Conservation (phyloP, 1,139 yeast species). For the Yamadazyma songkhlaensis region DNA sequence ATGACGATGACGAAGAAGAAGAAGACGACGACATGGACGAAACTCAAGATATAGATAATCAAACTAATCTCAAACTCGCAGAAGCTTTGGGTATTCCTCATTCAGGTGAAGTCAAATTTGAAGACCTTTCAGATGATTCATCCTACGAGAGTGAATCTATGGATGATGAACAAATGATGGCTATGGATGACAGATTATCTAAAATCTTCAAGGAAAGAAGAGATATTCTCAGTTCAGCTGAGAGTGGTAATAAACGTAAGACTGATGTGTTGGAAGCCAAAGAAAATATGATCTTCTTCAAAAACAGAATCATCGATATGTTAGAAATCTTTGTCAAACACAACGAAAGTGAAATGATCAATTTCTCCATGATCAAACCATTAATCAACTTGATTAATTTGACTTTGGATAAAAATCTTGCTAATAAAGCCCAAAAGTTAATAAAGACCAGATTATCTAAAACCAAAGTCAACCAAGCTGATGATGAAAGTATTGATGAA, state of each 20-base stretch:
- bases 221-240: constrained; percentile 48
- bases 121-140: constrained; percentile 34
- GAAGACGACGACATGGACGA: constrained; percentile 30
- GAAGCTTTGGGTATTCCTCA: constrained; percentile 70
- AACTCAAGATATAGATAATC: constrained; percentile 51
- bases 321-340: constrained; percentile 58
- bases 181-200: constrained; percentile 81
- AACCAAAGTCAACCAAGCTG: constrained; percentile 24
- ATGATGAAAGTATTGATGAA: constrained; percentile 15
- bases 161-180: constrained; percentile 98
- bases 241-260: constrained; percentile 66
- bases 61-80: constrained; percentile 71
- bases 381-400: constrained; percentile 57
- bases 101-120: constrained; percentile 45
- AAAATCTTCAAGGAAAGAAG: constrained; percentile 81
- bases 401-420: constrained; percentile 68
- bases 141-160: constrained; percentile 72
- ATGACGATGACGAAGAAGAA: constrained; percentile 32
- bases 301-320: constrained; percentile 74
- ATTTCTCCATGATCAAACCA: constrained; percentile 53
- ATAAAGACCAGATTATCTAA: constrained; percentile 66
- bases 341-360: constrained; percentile 42
- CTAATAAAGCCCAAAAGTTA: constrained; percentile 72
- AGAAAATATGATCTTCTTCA: constrained; percentile 76
- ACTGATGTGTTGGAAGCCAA: constrained; percentile 72